A percentile compares a stretch with the other conserved stretches of the same genome.
Conservation (phyloP, 352 stramenopile genomes). For the Phytophthora ramorum region DNA sequence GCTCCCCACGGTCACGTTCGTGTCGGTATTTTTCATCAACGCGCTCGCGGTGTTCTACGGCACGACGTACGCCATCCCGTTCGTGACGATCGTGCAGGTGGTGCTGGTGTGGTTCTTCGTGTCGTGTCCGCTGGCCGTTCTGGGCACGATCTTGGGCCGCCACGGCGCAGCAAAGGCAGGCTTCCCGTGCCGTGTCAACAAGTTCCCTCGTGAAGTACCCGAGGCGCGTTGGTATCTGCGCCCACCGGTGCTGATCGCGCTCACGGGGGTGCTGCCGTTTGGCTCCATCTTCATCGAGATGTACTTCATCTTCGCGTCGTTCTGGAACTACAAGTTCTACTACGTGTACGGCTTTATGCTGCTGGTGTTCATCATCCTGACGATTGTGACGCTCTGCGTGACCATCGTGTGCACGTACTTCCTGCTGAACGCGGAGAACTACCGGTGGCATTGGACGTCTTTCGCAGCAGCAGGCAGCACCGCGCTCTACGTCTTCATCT, state of each 20-base stretch:
- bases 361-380: constrained; percentile 97
- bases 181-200: constrained; percentile 96
- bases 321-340: constrained; percentile 99
- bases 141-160: constrained; percentile 97
- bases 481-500: constrained; percentile 98
- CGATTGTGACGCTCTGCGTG: constrained; percentile 97
- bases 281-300: constrained; percentile 99
- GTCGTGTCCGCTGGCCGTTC: constrained; percentile 94
- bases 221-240: constrained; percentile 85
- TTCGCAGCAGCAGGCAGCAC: constrained; percentile 95
- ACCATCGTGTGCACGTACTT: constrained; percentile 99
- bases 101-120: constrained; percentile 98
- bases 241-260: constrained; percentile 90
- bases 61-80: constrained; percentile 88
- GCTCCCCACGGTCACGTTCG: constrained; percentile 80
- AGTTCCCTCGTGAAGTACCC: constrained; percentile 93
- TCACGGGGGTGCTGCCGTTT: constrained; percentile 98
- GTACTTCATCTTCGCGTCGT: constrained; percentile 99
- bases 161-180: constrained; percentile 91
- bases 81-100: constrained; percentile 90
- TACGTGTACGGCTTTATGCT: constrained; percentile 99
- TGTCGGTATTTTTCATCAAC: constrained; percentile 92
- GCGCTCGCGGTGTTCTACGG: constrained; percentile 81
- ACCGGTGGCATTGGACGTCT: constrained; percentile 99
- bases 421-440: constrained; percentile 99